These are phyloP conservation scores for Vitis riparia DNA, from an alignment of 164 flowering plant species.

Conservation along the genomic window DNA sequence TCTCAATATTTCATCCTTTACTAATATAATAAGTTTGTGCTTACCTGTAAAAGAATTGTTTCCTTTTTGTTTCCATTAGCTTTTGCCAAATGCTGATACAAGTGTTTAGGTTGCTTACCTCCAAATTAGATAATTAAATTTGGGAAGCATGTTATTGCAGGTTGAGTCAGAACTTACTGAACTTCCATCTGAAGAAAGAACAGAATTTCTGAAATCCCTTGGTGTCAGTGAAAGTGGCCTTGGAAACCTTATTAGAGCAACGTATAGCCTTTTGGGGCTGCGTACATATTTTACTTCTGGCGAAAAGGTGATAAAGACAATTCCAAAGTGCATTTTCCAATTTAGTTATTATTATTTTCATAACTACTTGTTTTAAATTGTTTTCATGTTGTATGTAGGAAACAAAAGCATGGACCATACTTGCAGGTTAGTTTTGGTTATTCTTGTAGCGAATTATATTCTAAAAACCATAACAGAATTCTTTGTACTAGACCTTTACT, in stretches of 20 bases:
- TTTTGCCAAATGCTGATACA: too few relatives aligned
- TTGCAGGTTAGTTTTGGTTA: constrained; percentile 58
- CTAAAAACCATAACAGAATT: not conserved
- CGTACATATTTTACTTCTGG: constrained; percentile 97
- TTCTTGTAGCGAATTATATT: not conserved
- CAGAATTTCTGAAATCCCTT: constrained; percentile 73
- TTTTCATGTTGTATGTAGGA: constrained; percentile 49
- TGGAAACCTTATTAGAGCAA: constrained; percentile 88
- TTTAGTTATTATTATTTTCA: not conserved
- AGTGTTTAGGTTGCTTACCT: not conserved
- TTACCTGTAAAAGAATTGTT: not conserved
- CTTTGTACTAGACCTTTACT: not conserved
- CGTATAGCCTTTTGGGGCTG: constrained; percentile 79
- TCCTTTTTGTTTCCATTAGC: not conserved
- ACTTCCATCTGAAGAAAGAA: constrained; percentile 82
- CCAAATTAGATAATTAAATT: not conserved
- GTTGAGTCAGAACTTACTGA: constrained; percentile 96
- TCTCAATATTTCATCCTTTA: not conserved
- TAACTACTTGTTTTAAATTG: not conserved
- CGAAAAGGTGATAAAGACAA: constrained; percentile 62
- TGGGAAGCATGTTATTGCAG: constrained; percentile 34
- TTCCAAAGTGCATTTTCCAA: not conserved
- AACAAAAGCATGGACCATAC: constrained; percentile 98
- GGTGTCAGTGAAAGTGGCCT: constrained; percentile 93
- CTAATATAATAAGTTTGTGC: not conserved